These are phyloP conservation scores for Salix brachista DNA, from an alignment of 345 rosid genomes.

Conservation along the genomic window DNA sequence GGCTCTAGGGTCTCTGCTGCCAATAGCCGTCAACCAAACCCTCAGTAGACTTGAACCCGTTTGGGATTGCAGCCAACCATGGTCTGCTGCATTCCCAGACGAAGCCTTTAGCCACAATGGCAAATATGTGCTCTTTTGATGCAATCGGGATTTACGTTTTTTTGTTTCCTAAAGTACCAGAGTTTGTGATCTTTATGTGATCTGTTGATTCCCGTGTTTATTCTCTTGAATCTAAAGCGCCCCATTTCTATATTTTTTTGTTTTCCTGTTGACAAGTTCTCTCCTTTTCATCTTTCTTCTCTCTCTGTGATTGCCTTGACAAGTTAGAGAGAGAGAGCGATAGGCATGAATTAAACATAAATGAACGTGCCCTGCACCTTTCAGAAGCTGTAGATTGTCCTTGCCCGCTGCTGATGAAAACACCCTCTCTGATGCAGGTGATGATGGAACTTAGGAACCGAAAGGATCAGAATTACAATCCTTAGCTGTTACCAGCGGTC, in stretches of 20 bases:
- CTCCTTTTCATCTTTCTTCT: not conserved
- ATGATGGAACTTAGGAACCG: not conserved
- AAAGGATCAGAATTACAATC: not conserved
- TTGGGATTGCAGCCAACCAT: no score
- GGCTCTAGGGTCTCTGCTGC: constrained; percentile 76
- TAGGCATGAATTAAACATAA: not conserved
- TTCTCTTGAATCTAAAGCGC: not conserved
- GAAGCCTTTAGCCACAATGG: no score
- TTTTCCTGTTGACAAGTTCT: not conserved
- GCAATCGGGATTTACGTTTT: not conserved
- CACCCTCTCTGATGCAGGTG: not conserved
- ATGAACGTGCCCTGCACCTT: not conserved
- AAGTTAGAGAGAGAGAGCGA: not conserved
- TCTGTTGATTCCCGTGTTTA: not conserved
- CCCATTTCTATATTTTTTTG: not conserved
- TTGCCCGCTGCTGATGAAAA: not conserved
- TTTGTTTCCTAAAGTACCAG: not conserved
- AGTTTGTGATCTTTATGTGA: not conserved
- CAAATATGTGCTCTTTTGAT: no score
- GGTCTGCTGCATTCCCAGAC: no score
- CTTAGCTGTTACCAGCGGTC: not conserved
- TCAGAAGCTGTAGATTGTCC: not conserved
- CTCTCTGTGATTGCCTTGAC: not conserved
- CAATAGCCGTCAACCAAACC: constrained; percentile 73
- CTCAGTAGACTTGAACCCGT: constrained; percentile 34